phyloP scores from a whole-genome alignment of 1,139 yeast species.

The Pichia sp. region DNA sequence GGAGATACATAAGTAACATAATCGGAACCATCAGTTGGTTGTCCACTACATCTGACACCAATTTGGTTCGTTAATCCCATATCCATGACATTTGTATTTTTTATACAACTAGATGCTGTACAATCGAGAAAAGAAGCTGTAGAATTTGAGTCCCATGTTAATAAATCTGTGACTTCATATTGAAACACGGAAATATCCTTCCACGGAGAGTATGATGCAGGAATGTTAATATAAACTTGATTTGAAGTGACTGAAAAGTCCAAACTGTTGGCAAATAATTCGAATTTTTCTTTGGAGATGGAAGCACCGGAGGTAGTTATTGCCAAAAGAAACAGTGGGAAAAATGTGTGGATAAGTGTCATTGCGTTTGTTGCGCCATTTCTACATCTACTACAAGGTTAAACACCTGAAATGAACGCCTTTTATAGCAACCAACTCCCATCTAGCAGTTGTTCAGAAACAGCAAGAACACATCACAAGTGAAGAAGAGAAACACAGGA shows the following conservation, averaged over 20 bases:
- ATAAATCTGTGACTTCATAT: not conserved
- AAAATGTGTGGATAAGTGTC: not conserved
- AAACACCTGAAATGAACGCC: too few species aligned
- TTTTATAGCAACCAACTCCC: not conserved
- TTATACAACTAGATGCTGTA: not conserved
- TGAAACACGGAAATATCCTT: not conserved
- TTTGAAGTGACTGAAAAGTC: not conserved
- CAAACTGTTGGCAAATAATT: not conserved
- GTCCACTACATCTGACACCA: not conserved
- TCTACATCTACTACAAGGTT: not conserved
- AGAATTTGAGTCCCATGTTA: not conserved
- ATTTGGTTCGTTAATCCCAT: not conserved
- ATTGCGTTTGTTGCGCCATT: not conserved
- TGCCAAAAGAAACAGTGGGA: not conserved
- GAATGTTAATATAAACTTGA: not conserved
- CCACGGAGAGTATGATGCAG: not conserved
- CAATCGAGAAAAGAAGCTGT: not conserved
- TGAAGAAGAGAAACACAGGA: not conserved
- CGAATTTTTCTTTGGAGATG: not conserved
- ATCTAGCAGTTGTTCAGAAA: not conserved
- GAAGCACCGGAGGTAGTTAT: not conserved
- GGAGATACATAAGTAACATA: conserved; percentile 5
- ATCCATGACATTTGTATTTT: not conserved
- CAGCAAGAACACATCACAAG: not conserved
- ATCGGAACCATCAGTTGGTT: not conserved